Conservation (phyloP, 2,329 filamentous ascomycete species). For the Ilyonectria robusta region DNA sequence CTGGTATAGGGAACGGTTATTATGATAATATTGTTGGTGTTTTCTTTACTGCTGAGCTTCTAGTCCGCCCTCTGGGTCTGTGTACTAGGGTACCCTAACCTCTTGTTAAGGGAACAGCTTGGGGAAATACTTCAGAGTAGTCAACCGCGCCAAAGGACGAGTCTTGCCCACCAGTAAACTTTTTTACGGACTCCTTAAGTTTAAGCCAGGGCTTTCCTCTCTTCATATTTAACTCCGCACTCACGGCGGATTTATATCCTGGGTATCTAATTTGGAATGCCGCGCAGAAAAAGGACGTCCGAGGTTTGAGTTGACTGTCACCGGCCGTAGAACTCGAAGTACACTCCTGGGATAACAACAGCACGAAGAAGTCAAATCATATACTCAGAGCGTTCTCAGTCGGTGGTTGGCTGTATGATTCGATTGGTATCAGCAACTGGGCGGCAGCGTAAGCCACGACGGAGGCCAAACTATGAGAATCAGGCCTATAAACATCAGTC, state of each 20-base stretch:
- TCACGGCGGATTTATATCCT: constrained; percentile 60
- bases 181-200: constrained; percentile 57
- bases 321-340: constrained; percentile 60
- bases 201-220: constrained; percentile 34
- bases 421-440: not conserved
- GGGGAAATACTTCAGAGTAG: constrained; percentile 54
- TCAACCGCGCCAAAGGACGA: constrained; percentile 56
- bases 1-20: too few species aligned
- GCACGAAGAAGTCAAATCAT: constrained; percentile 51
- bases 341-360: constrained; percentile 54
- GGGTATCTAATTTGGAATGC: constrained; percentile 59
- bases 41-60: too few species aligned
- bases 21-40: too few species aligned
- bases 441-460: not conserved
- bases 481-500: not conserved
- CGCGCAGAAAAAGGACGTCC: constrained; percentile 56
- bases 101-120: not conserved
- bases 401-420: constrained; percentile 42
- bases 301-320: constrained; percentile 60
- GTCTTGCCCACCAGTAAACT: constrained; percentile 56
- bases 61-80: too few species aligned
- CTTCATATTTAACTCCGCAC: constrained; percentile 51
- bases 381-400: constrained; percentile 55
- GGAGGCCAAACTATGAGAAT: not conserved
- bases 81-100: too few species aligned